Evolutionary conservation across 257 asterid species (phyloP), one percentile per base, ranked within the genome.

Genomic region (Leptodermis oblonga): DNA sequence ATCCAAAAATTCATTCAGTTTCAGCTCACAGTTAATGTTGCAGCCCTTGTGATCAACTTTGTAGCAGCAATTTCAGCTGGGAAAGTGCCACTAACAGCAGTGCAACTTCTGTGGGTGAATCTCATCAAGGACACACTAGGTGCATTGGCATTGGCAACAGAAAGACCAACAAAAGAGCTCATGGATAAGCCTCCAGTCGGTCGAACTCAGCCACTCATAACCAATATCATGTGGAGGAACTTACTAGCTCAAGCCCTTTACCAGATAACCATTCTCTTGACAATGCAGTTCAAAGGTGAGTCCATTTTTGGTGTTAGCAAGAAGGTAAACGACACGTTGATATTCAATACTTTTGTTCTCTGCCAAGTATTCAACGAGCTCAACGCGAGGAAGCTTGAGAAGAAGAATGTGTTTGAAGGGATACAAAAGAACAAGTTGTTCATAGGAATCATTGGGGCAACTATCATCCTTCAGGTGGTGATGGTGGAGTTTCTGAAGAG

Each of bases 1-100:
- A 86, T 89, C 26, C 92, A 87, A 70, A 89, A 86, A 42, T 84
- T 85, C 73, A 89, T 89, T 49, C 90, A 89, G 69, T 87, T 85
- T 52, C 95, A 89, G 77, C 85, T 87, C 62, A 89, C 92, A 0
- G 89, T 78, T 0, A 83, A 82, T 2, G 83, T 89, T 0, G 90
- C 88, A 1, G 89, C 89, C 2, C 80, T 87, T 0, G 64, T 65
- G 39, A 86, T 87, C 78, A 87, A 80, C 77, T 75, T 87, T 7
- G 84, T 87, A 18, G 89, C 92, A 2, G 90, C 95, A 0, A 76
- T 82, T 4, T 84, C 90, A 37, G 82, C 88, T 0, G 87, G 87
- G 2, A 89, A 87, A 39, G 87, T 83, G 11, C 94, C 97, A 18
- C 48, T 90, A 3, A 86, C 97, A 25, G 84, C 92, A 6, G 90